These are phyloP conservation scores for Paxillus rubicundulus DNA, from an alignment of 768 basidiomycete genomes.

Conservation along the genomic window DNA sequence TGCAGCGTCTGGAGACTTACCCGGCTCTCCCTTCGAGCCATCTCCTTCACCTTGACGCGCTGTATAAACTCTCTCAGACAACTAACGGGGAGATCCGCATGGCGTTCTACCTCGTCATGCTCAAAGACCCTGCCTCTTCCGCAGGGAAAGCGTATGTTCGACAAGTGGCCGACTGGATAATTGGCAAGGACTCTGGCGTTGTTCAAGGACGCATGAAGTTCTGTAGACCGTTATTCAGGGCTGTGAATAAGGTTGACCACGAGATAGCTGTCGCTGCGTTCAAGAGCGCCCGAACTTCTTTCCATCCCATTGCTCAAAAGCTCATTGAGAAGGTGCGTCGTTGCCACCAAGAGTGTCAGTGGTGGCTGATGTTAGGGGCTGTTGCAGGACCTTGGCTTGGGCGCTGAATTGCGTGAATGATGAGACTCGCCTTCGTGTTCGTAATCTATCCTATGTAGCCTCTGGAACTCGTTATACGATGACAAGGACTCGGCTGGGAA, in stretches of 20 bases:
- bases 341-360: background rate
- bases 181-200: constrained; percentile 38
- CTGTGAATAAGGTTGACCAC: constrained; percentile 35
- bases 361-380: background rate
- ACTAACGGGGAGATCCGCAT: constrained; percentile 52
- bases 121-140: constrained; percentile 36
- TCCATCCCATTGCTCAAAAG: constrained; percentile 52
- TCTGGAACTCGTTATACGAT: background rate
- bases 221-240: constrained; percentile 48
- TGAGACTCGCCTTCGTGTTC: background rate
- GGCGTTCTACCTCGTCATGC: constrained; percentile 50
- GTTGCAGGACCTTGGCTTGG: constrained; percentile 26
- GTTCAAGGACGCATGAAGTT: constrained; percentile 57
- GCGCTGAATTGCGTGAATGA: background rate
- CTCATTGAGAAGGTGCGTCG: constrained; percentile 47
- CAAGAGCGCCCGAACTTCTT: constrained; percentile 29
- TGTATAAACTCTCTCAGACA: constrained; percentile 43
- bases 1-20: constrained; percentile 48
- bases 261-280: constrained; percentile 38
- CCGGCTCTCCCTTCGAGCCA: constrained; percentile 42
- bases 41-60: constrained; percentile 40
- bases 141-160: constrained; percentile 32
- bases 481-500: background rate
- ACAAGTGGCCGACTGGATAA: constrained; percentile 46
- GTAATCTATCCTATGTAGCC: background rate